phyloP scores from a whole-genome alignment of 352 stramenopile species.

The Phytophthora megakarya region DNA sequence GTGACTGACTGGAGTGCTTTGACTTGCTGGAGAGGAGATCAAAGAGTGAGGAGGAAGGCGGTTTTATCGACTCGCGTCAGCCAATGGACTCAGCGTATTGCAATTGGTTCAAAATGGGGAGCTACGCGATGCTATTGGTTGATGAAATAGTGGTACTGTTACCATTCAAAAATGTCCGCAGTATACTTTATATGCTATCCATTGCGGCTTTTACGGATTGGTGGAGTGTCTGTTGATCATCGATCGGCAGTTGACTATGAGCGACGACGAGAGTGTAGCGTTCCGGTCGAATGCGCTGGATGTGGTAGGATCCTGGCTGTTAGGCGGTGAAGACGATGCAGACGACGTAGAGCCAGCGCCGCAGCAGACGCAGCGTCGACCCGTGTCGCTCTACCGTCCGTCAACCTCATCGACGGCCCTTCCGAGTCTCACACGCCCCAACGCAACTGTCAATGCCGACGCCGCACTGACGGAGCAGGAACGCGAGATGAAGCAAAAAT shows the following conservation, averaged over 20 bases:
- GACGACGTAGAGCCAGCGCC: constrained; percentile 7
- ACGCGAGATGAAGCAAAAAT: constrained; percentile 75
- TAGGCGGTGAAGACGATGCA: constrained; percentile 39
- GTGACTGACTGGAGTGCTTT: constrained; percentile 51
- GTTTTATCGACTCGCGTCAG: constrained; percentile 16
- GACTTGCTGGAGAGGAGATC: constrained; percentile 71
- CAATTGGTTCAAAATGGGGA: constrained; percentile 25
- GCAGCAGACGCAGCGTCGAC: constrained; percentile 11
- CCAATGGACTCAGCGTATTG: constrained; percentile 26
- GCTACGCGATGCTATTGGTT: constrained; percentile 9
- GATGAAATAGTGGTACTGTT: neutral
- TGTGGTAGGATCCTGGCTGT: constrained; percentile 70
- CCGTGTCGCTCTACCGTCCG: constrained; percentile 66
- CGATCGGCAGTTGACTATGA: constrained; percentile 24
- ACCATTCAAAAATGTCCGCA: constrained; percentile 2
- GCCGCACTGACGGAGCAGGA: constrained; percentile 56
- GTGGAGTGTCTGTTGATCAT: neutral
- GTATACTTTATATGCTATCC: constrained; percentile 9
- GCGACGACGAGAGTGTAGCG: constrained; percentile 55
- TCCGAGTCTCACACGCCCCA: constrained; percentile 41
- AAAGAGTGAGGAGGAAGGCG: constrained; percentile 48
- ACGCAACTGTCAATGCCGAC: constrained; percentile 10
- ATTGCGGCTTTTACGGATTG: constrained; percentile 14
- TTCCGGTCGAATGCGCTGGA: constrained; percentile 63
- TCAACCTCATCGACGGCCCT: constrained; percentile 31